Conservation (phyloP, 768 basidiomycete genomes). For the Clitopilus hobsonii region DNA sequence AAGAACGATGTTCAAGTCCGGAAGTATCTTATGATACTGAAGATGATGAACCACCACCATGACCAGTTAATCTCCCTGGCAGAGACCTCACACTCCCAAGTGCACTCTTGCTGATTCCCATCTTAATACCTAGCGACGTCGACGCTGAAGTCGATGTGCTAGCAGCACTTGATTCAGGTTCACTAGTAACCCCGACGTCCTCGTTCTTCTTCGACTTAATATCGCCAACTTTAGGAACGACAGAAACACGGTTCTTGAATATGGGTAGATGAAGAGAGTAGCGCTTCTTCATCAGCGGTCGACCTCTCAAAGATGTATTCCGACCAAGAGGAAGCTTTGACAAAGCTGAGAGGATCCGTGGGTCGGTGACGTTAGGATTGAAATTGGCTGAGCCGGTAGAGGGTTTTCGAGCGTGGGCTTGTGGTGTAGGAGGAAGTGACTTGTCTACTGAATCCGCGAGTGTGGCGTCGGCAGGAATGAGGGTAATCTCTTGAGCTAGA, state of each 20-base stretch:
- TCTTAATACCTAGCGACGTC: not conserved
- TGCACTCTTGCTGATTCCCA: not conserved
- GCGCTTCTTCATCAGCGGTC: not conserved
- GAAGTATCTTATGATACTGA: not conserved
- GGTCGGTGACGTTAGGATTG: not conserved
- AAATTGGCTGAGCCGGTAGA: not conserved
- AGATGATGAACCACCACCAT: not conserved
- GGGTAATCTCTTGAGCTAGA: not conserved
- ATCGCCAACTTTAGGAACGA: not conserved
- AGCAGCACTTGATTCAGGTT: not conserved
- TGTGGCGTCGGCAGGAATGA: not conserved
- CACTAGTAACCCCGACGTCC: not conserved
- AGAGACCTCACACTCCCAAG: not conserved
- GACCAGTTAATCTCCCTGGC: not conserved
- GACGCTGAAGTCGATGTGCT: not conserved
- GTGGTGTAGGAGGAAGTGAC: not conserved
- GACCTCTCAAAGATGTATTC: not conserved
- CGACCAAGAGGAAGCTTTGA: not conserved
- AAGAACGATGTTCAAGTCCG: not conserved
- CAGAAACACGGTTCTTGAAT: constrained; percentile 15
- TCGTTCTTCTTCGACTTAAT: not conserved
- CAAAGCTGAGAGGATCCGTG: not conserved
- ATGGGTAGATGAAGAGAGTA: constrained; percentile 43
- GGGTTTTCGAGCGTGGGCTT: not conserved
- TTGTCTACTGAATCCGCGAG: not conserved